Base-by-base conservation (phyloP, 2,329 filamentous ascomycete genomes). In the Venturiaceae sp. region DNA sequence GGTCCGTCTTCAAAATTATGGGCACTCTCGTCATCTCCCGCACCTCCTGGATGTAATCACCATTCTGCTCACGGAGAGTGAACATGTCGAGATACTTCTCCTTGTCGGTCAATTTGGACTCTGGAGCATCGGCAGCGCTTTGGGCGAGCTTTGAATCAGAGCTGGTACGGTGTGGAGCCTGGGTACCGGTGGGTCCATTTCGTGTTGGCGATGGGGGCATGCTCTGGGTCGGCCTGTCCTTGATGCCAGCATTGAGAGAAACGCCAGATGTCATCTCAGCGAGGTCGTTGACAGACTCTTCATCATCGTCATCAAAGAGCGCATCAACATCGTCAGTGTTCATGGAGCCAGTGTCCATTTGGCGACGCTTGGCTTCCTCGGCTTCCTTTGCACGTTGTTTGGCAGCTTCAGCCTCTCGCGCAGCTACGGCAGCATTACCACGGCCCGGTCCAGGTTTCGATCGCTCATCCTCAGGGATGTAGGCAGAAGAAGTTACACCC, bases 1-100 rank as follows among this genome's bases (percentile, higher is more conserved):
- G 83, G 77, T 99, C 94, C 64, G 94, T 97, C 85, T 96, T 97
- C 68, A 99, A 77, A 71, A 99, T 95, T 65, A 99, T 88, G n/a
- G 94, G 94, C 62, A 99, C 88, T 65, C 92, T 83, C 46, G 90
- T 92, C 92, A 99, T 96, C 80, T 99, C 94, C 60, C 86, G 92
- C 64, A 99, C 91, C 73, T 99, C 94, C 76, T 99, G 94, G 68
- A 99, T 96, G 77, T 95, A 95, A 66, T 97, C 89, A 64, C 92
- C 92, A 65, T 88, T 87, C 74, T 95, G 89, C 73, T 99, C 92
- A 56, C 94, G 83, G 65, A 99, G 80, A 66, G 86, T 85, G 78
- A 97, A 97, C 63, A 94, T 79, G 71, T 86, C 90, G 63, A 96
- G 75, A 74, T 96, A 99, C 78, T 95, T 96, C 79, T 97, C 91